These are phyloP conservation scores for Rhodotorula taiwanensis DNA, from an alignment of 768 basidiomycete species.

Conservation along the genomic window DNA sequence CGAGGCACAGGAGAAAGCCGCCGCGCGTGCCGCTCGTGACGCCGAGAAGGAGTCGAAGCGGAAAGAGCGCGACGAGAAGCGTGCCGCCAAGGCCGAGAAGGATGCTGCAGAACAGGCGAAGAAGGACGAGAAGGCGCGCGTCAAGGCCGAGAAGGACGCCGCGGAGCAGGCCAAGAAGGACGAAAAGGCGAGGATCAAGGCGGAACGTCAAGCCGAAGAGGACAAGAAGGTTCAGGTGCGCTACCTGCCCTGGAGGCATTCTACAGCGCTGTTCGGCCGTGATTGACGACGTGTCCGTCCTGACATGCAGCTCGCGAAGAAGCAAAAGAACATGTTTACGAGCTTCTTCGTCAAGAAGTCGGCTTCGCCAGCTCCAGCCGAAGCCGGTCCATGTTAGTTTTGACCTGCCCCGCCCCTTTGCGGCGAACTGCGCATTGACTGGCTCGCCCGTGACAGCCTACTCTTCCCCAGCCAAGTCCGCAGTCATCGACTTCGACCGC, in stretches of 20 bases:
- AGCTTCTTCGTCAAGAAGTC: conserved; percentile 68
- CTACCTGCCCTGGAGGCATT: too few relatives aligned
- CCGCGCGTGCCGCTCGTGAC: conserved; percentile 31
- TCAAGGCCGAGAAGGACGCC: conserved; percentile 44
- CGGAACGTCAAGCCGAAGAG: conserved; percentile 52
- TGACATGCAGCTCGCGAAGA: conserved; percentile 55
- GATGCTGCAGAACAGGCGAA: conserved; percentile 46
- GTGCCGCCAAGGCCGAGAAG: conserved; percentile 53
- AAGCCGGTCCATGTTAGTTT: conserved; percentile 38
- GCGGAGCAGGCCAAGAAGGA: conserved; percentile 58
- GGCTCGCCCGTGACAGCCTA: too few relatives aligned
- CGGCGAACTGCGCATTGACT: neutral
- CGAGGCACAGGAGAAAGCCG: conserved; percentile 17
- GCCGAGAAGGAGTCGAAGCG: conserved; percentile 33
- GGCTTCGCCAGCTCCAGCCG: conserved; percentile 41
- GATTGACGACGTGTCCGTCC: too few relatives aligned
- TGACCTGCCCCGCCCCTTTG: neutral
- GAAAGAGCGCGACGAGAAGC: conserved; percentile 39
- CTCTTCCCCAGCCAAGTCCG: neutral
- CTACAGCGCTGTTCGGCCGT: too few relatives aligned
- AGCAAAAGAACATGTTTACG: conserved; percentile 66
- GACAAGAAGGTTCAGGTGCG: conserved; percentile 4
- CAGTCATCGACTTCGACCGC: conserved; percentile 52
- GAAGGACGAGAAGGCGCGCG: conserved; percentile 30
- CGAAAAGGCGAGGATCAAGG: conserved; percentile 12